Percentiles rank a stretch among this genome's conserved stretches.
Conservation (phyloP, 2,329 filamentous ascomycete genomes). For the Aureobasidium sp. region DNA sequence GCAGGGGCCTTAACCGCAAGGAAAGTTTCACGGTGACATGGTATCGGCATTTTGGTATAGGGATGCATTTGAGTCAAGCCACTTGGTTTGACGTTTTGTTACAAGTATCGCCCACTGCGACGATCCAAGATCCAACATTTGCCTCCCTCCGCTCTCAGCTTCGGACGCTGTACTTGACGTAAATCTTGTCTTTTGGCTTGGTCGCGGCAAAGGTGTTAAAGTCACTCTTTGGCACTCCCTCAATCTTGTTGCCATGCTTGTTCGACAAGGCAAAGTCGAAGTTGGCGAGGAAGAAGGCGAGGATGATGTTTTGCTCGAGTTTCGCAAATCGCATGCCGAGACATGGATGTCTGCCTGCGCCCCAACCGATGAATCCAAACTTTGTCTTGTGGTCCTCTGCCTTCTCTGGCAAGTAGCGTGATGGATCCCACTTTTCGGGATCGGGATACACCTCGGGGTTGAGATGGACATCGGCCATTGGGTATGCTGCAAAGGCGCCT, state of each 20-base stretch:
- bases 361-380: constrained; percentile 25
- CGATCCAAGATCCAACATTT: not conserved
- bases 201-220: constrained; percentile 34
- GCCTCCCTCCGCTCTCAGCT: not conserved
- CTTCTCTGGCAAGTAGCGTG: constrained; percentile 40
- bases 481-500: constrained; percentile 42
- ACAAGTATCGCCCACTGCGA: not conserved
- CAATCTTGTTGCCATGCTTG: constrained; percentile 29
- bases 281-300: constrained; percentile 43
- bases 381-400: constrained; percentile 42
- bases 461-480: constrained; percentile 44
- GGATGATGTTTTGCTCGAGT: constrained; percentile 46
- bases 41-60: constrained; percentile 1
- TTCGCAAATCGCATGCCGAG: constrained; percentile 44
- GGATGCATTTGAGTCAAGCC: not conserved
- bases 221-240: constrained; percentile 29
- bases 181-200: constrained; percentile 33
- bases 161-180: constrained; percentile 34
- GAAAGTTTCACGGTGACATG: constrained; percentile 6
- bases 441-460: constrained; percentile 44
- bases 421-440: constrained; percentile 45
- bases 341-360: constrained; percentile 39
- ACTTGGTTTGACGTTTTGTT: constrained; percentile 13
- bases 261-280: constrained; percentile 45
- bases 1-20: not conserved